phyloP scores from a whole-genome alignment of 2,329 filamentous ascomycete genomes.

The Xylariaceae sp. region DNA sequence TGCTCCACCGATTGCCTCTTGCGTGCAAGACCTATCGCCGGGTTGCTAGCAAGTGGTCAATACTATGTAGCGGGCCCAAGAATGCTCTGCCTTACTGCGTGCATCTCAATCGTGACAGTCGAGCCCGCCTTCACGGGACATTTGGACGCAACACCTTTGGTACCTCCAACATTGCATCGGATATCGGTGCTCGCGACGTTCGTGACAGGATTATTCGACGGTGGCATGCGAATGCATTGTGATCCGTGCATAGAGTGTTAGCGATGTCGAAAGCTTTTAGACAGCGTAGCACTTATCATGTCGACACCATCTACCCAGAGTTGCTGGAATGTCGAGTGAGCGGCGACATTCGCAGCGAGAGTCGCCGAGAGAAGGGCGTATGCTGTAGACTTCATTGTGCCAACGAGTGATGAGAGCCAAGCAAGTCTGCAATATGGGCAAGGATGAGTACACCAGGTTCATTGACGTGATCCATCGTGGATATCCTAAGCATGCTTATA shows the following conservation, averaged over 20 bases:
- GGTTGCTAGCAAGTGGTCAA: conserved; percentile 35
- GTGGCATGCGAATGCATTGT: conserved; percentile 48
- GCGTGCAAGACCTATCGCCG: conserved; percentile 43
- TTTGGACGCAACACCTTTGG: conserved; percentile 37
- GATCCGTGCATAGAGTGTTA: conserved; percentile 33
- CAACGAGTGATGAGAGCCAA: conserved; percentile 10
- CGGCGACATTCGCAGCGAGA: conserved; percentile 38
- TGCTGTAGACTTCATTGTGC: conserved; percentile 38
- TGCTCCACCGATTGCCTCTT: conserved; percentile 51
- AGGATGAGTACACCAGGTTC: conserved; percentile 7
- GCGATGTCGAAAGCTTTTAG: conserved; percentile 1
- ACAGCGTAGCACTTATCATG: conserved; percentile 25
- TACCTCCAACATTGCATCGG: conserved; percentile 42
- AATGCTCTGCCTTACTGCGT: conserved; percentile 19
- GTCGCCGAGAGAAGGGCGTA: conserved; percentile 35
- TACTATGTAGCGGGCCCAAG: background rate
- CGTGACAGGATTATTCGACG: conserved; percentile 51
- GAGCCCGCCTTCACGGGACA: conserved; percentile 41
- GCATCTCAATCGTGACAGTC: conserved; percentile 33
- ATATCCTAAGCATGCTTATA: conserved; percentile 10
- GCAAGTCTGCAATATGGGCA: conserved; percentile 2
- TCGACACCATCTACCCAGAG: conserved; percentile 50
- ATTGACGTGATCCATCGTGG: background rate
- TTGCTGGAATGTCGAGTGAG: conserved; percentile 51
- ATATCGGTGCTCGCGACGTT: conserved; percentile 42